Conservation (phyloP, 164 flowering plant genomes). For the Houttuynia cordata region DNA sequence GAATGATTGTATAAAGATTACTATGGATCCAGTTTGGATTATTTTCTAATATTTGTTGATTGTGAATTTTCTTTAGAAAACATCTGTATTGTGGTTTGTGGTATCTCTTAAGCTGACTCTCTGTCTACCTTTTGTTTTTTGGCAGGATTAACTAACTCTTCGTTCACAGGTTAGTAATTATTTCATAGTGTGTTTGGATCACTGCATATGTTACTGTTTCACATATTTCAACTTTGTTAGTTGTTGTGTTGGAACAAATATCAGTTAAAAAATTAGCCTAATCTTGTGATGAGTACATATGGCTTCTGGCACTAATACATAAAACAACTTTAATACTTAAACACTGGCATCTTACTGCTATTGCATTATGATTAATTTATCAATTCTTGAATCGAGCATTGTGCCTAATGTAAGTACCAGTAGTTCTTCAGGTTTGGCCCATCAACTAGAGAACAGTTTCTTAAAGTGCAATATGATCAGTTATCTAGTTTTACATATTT, state of each 20-base stretch:
- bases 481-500: too few species aligned
- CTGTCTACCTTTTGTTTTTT: constrained; percentile 8
- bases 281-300: neutral
- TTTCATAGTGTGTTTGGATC: neutral
- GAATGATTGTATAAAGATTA: too few species aligned
- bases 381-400: too few species aligned
- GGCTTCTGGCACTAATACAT: neutral
- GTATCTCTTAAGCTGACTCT: neutral
- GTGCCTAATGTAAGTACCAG: too few species aligned
- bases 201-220: neutral
- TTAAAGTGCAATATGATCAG: too few species aligned
- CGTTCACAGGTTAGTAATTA: constrained; percentile 57
- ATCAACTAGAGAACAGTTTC: too few species aligned
- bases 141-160: constrained; percentile 62
- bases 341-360: neutral
- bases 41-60: neutral
- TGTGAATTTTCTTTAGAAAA: too few species aligned
- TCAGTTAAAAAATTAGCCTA: too few species aligned
- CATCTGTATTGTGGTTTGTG: neutral
- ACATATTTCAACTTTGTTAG: too few species aligned
- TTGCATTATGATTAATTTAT: neutral
- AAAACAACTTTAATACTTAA: too few species aligned
- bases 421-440: too few species aligned
- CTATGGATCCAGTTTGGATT: too few species aligned
- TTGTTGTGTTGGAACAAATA: neutral